Conservation (phyloP, 768 basidiomycete genomes). For the Xerocomellus amylosporus region DNA sequence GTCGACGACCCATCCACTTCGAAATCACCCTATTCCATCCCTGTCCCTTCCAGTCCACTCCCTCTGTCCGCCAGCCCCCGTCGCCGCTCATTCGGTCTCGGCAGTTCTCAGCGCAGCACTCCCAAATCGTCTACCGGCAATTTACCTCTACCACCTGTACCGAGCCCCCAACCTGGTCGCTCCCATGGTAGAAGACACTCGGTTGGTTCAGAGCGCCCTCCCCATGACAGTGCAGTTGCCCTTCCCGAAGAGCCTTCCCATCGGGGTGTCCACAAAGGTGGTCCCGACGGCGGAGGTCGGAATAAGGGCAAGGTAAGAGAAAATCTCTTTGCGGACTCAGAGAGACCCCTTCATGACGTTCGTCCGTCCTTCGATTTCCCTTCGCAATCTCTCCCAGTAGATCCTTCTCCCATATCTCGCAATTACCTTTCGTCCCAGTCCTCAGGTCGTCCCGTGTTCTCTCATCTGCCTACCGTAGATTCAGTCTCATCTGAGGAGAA, state of each 20-base stretch:
- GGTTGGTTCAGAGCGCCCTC: conserved; percentile 29
- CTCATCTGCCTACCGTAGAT: conserved; percentile 26
- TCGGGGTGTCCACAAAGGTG: conserved; percentile 9
- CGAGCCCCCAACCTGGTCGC: conserved; percentile 10
- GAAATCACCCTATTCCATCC: conserved; percentile 24
- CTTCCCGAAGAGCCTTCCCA: conserved; percentile 27
- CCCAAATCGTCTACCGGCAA: conserved; percentile 30
- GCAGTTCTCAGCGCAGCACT: conserved; percentile 25
- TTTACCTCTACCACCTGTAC: conserved; percentile 25
- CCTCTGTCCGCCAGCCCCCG: conserved; percentile 35
- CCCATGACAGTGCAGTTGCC: conserved; percentile 35
- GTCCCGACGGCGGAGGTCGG: conserved; percentile 13
- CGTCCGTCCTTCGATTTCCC: conserved; percentile 13
- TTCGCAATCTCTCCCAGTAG: conserved; percentile 24
- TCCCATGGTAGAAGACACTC: conserved; percentile 30
- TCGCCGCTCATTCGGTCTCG: conserved; percentile 32
- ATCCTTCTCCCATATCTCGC: conserved; percentile 16
- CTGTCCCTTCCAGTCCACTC: conserved; percentile 29
- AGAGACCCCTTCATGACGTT: conserved; percentile 7
- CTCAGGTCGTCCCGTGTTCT: conserved; percentile 2
- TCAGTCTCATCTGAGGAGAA: conserved; percentile 26
- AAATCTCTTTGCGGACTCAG: not conserved
- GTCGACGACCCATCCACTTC: conserved; percentile 16
- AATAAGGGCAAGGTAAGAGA: conserved; percentile 31
- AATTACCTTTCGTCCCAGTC: conserved; percentile 11